Percentiles rank a stretch among this genome's conserved stretches.
phyloP scores from a whole-genome alignment of 1,284 basidiomycete genomes.

The Cutaneotrichosporon mucoides region DNA sequence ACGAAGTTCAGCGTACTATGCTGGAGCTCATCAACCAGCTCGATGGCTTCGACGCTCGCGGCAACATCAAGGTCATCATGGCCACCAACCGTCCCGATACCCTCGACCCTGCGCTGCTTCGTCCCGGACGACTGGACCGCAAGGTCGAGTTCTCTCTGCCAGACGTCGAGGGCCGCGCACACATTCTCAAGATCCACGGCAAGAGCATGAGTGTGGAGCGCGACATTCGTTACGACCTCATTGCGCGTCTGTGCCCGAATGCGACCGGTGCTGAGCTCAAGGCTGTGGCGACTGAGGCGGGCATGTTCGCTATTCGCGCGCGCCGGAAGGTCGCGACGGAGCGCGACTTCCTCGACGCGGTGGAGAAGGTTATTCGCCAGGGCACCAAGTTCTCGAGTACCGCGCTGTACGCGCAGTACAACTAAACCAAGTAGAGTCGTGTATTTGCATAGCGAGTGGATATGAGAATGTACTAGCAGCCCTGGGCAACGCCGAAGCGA shows the following conservation, averaged over 20 bases:
- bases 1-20: slow-evolving; percentile 99
- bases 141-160: slow-evolving; percentile 94
- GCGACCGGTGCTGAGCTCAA: slow-evolving; percentile 96
- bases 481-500: too few relatives aligned
- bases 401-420: slow-evolving; percentile 53
- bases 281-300: slow-evolving; percentile 96
- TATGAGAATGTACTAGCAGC: background rate
- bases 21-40: slow-evolving; percentile 98
- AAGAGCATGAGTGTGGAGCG: slow-evolving; percentile 97
- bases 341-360: slow-evolving; percentile 94
- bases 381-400: slow-evolving; percentile 95
- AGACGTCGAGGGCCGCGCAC: slow-evolving; percentile 92
- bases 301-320: slow-evolving; percentile 99
- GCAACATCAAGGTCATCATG: slow-evolving; percentile 99
- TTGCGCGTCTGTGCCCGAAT: slow-evolving; percentile 94
- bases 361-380: slow-evolving; percentile 97
- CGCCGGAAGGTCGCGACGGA: slow-evolving; percentile 96
- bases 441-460: slow-evolving; percentile 7
- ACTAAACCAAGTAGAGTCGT: slow-evolving; percentile 21
- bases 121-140: slow-evolving; percentile 93
- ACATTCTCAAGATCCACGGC: slow-evolving; percentile 96
- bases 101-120: slow-evolving; percentile 90
- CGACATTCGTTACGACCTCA: slow-evolving; percentile 95
- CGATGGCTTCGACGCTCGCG: slow-evolving; percentile 96
- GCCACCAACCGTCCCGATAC: slow-evolving; percentile 99